A percentile compares a stretch with the other conserved stretches of the same genome.
Conservation (phyloP, 2,329 filamentous ascomycete genomes). For the Stachybotrys chartarum region DNA sequence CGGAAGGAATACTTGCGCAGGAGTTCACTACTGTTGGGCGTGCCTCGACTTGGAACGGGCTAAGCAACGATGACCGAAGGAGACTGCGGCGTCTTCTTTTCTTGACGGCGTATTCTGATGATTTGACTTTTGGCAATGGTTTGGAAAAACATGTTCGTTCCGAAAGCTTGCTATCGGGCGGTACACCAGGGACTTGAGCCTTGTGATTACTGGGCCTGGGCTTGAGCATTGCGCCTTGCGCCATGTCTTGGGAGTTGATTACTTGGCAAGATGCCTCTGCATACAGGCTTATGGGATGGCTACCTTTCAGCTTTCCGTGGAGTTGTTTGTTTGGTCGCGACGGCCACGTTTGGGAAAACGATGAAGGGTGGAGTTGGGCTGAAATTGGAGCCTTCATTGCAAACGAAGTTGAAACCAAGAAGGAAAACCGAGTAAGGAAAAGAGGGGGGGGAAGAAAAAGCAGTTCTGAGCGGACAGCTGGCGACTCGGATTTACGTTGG, state of each 20-base stretch:
- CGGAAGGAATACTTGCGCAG: background rate
- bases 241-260: no score
- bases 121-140: background rate
- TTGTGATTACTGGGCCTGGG: no score
- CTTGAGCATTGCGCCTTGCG: no score
- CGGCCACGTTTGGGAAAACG: no score
- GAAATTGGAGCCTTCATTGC: background rate
- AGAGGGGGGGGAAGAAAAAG: background rate
- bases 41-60: background rate
- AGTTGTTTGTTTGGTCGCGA: no score
- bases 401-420: background rate
- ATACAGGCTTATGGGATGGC: no score
- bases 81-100: background rate
- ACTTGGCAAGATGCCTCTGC: no score
- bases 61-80: background rate
- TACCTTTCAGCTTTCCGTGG: no score
- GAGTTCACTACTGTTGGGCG: slow-evolving; percentile 1
- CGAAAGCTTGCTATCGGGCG: background rate
- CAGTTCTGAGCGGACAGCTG: background rate
- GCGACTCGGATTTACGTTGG: background rate
- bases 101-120: background rate
- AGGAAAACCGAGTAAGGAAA: background rate
- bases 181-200: no score
- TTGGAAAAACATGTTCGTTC: background rate
- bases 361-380: no score